Evolutionary conservation across 495 filamentous ascomycete genomes (phyloP), one percentile per base, ranked within the genome.

Genomic region (Penicillium coffeae): DNA sequence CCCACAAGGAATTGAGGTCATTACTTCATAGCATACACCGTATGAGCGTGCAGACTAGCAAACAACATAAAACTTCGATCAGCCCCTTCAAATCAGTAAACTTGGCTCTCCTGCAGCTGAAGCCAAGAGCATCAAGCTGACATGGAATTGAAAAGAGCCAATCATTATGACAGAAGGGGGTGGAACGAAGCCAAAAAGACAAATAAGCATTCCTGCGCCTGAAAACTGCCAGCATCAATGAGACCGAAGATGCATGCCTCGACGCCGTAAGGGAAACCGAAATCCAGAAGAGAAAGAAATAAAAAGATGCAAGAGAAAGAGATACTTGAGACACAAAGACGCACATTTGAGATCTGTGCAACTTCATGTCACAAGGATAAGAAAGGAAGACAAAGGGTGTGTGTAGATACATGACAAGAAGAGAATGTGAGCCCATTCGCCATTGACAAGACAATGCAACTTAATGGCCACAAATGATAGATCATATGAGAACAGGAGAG

Each of bases 401-500:
- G n/a, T 30, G 38, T 56, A 62, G 52, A 49, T 56, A 56, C 50
- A 54, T 30, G 43, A 30, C 43, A 52, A 45, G 36, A 58, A 58
- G 42, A 12, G 12, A 44, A 22, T 20, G 13, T 21, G 14, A 14
- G 8, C 19, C 16, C 9, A 32, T n/a, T n/a, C n/a, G 20, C 44
- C 19, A 27, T 14, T 22, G 44, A 47, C 18, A 13, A n/a, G 27
- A 38, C 7, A 16, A 21, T 14, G 15, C n/a, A 4, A 16, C n/a
- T 19, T 34, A 38, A 15, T 4, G 33, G 36, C 38, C 35, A n/a
- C n/a, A 47, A 21, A 40, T 30, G 43, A 19, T 36, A 38, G 8
- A 38, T 43, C 16, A 40, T 45, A 21, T 10, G 8, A 36, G 19
- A 19, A 41, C 10, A 13, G 32, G 8, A 2, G 4, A 16, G 16